These are phyloP conservation scores for Rheum nobile DNA, from an alignment of 148 eudicot species.

Conservation along the genomic window DNA sequence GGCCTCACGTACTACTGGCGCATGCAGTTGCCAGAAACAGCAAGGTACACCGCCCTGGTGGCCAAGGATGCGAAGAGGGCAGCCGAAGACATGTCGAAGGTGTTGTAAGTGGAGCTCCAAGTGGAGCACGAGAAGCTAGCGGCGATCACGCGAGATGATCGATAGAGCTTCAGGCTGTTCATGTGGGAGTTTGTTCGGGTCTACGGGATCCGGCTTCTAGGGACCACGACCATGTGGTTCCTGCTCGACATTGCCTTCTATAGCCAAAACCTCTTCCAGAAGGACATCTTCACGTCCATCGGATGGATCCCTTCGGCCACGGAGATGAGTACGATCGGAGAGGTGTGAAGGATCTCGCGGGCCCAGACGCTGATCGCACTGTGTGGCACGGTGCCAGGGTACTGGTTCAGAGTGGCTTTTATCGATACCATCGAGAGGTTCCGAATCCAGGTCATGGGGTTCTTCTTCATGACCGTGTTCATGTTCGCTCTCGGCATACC, in stretches of 20 bases:
- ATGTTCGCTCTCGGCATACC: conserved; percentile 1
- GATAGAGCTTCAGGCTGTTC: background rate
- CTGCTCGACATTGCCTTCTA: conserved; percentile 8
- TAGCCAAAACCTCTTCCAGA: conserved; percentile 6
- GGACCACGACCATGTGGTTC: conserved; percentile 2
- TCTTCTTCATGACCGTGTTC: conserved; percentile 6
- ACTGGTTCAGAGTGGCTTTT: conserved; percentile 8
- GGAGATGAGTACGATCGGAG: background rate
- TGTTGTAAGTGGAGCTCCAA: background rate
- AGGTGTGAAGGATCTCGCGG: background rate
- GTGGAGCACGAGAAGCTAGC: background rate
- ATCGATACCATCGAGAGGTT: conserved; percentile 1
- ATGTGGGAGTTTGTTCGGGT: background rate
- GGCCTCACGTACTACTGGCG: background rate
- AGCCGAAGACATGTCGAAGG: background rate
- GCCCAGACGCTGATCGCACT: conserved; percentile 7
- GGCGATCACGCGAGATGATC: background rate
- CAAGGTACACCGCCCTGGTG: background rate
- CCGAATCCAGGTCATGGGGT: background rate
- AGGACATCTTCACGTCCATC: background rate
- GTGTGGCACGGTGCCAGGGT: conserved; percentile 2
- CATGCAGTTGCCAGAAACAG: background rate
- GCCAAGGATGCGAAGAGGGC: background rate
- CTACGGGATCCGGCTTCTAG: background rate
- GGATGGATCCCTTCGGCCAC: background rate